Conservation (phyloP, 1,139 yeast genomes). For the Scheffersomyces cryptocercus region DNA sequence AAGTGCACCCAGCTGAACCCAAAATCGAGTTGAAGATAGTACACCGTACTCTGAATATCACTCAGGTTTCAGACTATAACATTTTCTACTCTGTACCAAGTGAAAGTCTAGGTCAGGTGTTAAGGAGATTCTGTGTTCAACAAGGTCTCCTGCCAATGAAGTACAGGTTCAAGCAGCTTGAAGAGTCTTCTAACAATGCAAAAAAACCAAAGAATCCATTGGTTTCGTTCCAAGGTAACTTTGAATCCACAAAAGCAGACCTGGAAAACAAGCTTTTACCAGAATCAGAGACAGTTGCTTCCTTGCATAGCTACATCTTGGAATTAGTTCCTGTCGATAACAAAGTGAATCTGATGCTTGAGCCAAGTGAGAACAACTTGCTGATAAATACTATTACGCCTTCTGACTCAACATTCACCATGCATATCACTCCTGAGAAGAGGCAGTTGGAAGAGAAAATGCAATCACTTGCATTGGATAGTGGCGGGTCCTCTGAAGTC, state of each 20-base stretch:
- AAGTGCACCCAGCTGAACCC: neutral
- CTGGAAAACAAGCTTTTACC: constrained; percentile 5
- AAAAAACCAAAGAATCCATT: neutral
- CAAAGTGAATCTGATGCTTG: constrained; percentile 6
- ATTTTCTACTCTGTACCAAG: constrained; percentile 9
- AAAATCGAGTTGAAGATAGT: constrained; percentile 2
- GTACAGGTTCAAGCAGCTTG: constrained; percentile 17
- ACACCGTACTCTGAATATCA: neutral
- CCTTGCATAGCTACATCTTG: constrained; percentile 20
- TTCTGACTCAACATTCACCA: constrained; percentile 24
- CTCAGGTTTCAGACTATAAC: constrained; percentile 2
- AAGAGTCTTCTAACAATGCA: neutral
- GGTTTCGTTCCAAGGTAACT: neutral
- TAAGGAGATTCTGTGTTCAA: constrained; percentile 33
- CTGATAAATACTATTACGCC: constrained; percentile 27
- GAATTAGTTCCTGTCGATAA: constrained; percentile 21
- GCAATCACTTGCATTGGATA: constrained; percentile 10
- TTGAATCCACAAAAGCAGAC: neutral
- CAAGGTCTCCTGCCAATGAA: constrained; percentile 28
- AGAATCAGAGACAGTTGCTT: constrained; percentile 23
- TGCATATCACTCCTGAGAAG: constrained; percentile 27
- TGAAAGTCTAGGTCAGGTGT: constrained; percentile 31
- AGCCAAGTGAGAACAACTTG: constrained; percentile 5
- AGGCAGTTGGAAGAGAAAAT: constrained; percentile 23
- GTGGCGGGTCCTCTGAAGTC: neutral